Evolutionary conservation across 1,284 basidiomycete genomes (phyloP), one percentile per base, ranked within the genome.

Genomic region (Malassezia restricta): DNA sequence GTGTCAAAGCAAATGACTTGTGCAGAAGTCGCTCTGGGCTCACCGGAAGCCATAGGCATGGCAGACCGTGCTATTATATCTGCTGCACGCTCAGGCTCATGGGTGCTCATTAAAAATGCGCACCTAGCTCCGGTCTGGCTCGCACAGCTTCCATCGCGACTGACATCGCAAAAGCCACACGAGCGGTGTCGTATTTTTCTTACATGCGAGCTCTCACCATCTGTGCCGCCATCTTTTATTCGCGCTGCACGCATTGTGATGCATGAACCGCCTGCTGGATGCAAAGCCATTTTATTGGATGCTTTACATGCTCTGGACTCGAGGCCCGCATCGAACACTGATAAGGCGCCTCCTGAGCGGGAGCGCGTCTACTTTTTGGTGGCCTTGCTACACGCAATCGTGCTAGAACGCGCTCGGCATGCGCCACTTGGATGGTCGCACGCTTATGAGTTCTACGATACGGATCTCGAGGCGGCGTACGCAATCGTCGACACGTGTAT

Each of bases 81-180:
- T 2, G 71, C 62, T 5, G 65, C 69, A 14, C 52, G 66, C 17
- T 52, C 57, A 2, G 71, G 69, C 44, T 51, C 60, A 11, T 73
- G 71, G 71, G 68, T 73, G 3, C 56, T 73, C 40, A 57, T 73
- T 40, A 68, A 71, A 58, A 73, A 73, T 24, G 71, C 67, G 14
- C 71, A 73, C 43, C 58, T 73, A 2, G 68, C 68, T 3, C 65
- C 66, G 5, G 54, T 60, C 14, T 73, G 69, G 69, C 54, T 73
- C 8, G 64, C 64, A 20, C 61, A 66, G 49, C 62, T 72, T 30
- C 68, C 68, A 35, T 65, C 71, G 57, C 69, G 70, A 53, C 56
- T 73, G 45, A 58, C 61, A 14, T 54, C 61, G 28, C 57, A 66
- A n/a, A 64, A 63, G 15, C 57, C 67, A 7, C 60, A 68, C 43